Evolutionary conservation across 2,329 filamentous ascomycete genomes (phyloP).

Genomic region (Colletotrichum tofieldiae): DNA sequence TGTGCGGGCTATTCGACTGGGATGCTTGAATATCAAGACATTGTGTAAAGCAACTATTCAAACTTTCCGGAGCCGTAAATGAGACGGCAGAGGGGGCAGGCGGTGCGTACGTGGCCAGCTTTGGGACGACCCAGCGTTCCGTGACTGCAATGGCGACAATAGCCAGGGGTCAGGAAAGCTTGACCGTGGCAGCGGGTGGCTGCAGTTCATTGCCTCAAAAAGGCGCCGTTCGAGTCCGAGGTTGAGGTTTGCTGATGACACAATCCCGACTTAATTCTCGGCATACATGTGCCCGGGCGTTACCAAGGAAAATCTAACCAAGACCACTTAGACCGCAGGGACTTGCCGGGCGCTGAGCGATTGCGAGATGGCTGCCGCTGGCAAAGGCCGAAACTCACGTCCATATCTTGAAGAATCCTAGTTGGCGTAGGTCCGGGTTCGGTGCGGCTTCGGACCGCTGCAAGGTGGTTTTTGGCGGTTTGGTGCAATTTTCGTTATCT

Average conservation of each 20-base stretch:
- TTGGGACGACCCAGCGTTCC: background rate
- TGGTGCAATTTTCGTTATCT: constrained; percentile 36
- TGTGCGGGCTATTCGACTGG: constrained; percentile 1
- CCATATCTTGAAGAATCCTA: constrained; percentile 10
- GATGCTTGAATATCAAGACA: constrained; percentile 10
- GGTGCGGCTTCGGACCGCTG: constrained; percentile 36
- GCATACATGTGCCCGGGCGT: background rate
- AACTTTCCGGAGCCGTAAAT: background rate
- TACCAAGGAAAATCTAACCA: constrained; percentile 3
- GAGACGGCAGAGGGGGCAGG: background rate
- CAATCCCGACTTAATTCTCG: constrained; percentile 2
- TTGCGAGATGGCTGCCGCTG: constrained; percentile 3
- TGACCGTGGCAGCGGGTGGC: constrained; percentile 1
- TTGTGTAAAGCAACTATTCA: background rate
- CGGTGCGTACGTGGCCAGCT: constrained; percentile 1
- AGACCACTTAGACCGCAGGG: background rate
- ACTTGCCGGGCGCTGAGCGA: background rate
- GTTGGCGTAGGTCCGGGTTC: constrained; percentile 29
- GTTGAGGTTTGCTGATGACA: constrained; percentile 17
- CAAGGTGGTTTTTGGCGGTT: constrained; percentile 32
- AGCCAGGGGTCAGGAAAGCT: constrained; percentile 10
- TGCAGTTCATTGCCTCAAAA: background rate
- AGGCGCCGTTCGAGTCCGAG: background rate
- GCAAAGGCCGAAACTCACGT: constrained; percentile 23
- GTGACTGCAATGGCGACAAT: constrained; percentile 4